Percentiles rank a stretch among this genome's conserved stretches.
Conservation (phyloP, 768 basidiomycete species). For the Mycena epipterygia region DNA sequence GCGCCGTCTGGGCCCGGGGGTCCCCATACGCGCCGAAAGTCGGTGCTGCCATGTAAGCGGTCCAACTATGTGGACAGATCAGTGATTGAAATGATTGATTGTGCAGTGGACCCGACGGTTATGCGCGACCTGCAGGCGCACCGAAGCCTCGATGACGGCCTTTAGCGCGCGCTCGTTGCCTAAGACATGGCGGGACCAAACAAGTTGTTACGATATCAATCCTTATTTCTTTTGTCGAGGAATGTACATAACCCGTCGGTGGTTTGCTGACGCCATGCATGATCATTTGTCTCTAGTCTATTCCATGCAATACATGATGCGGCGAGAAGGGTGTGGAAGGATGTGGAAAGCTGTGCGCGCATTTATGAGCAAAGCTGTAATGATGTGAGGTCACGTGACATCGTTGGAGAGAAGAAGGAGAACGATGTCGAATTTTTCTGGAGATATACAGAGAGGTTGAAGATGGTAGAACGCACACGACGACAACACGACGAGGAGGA, state of each 20-base stretch:
- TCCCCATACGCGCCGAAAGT: slow-evolving; percentile 94
- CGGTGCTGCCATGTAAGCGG: slow-evolving; percentile 88
- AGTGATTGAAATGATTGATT: slow-evolving; percentile 35
- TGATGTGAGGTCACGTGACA: not conserved
- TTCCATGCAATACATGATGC: slow-evolving; percentile 27
- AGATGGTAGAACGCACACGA: no score
- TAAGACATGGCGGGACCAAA: not conserved
- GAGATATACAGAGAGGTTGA: no score
- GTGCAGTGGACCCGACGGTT: slow-evolving; percentile 87
- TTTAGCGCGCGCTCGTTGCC: slow-evolving; percentile 19
- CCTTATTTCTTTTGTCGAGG: slow-evolving; percentile 23
- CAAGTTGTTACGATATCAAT: slow-evolving; percentile 20
- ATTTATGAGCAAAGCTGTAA: no score
- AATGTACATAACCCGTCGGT: slow-evolving; percentile 25
- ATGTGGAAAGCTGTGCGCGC: not conserved
- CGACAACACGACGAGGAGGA: no score
- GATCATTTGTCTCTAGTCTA: slow-evolving; percentile 19
- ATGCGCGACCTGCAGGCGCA: slow-evolving; percentile 91
- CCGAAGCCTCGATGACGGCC: slow-evolving; percentile 78
- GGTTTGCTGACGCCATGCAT: slow-evolving; percentile 32
- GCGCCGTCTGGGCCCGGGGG: slow-evolving; percentile 71
- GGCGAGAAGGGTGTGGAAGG: slow-evolving; percentile 3
- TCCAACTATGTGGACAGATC: not conserved
- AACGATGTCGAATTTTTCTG: no score
- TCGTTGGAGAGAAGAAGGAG: not conserved